Percentiles rank a stretch among this genome's conserved stretches.
phyloP scores from a whole-genome alignment of 1,139 yeast species.

The Kodamaea plutei region DNA sequence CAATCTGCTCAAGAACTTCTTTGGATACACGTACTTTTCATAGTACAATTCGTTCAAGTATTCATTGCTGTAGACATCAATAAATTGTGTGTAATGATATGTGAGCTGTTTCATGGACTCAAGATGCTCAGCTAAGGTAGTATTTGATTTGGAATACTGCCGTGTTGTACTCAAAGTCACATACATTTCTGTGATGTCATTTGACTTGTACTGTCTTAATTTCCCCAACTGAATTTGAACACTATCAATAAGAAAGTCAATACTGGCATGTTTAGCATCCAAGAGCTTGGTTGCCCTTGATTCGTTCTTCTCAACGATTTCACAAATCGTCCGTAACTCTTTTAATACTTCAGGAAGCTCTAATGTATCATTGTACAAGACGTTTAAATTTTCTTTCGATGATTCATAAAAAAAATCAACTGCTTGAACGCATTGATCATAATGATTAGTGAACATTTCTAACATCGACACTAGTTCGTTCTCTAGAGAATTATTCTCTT shows the following conservation, averaged over 20 bases:
- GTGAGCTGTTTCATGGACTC: conserved; percentile 28
- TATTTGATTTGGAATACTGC: conserved; percentile 2
- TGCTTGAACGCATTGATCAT: conserved; percentile 64
- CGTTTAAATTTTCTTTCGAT: conserved; percentile 17
- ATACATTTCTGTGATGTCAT: conserved; percentile 23
- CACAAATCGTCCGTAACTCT: conserved; percentile 28
- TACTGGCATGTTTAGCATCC: conserved; percentile 13
- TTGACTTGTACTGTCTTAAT: conserved; percentile 23
- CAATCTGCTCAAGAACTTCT: conserved; percentile 29
- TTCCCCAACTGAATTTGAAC: conserved; percentile 17
- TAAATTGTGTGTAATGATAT: conserved; percentile 36
- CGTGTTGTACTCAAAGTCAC: conserved; percentile 14
- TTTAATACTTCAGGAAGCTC: conserved; percentile 23
- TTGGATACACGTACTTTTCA: conserved; percentile 39
- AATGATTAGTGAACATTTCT: conserved; percentile 74
- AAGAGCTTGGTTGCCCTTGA: conserved; percentile 27
- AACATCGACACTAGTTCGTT: conserved; percentile 66
- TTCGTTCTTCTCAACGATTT: conserved; percentile 36
- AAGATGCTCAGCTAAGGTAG: conserved; percentile 3
- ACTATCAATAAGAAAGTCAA: conserved; percentile 16
- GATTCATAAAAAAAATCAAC: conserved; percentile 15
- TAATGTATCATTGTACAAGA: conserved; percentile 28
- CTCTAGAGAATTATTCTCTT: conserved; percentile 53
- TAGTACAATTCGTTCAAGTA: conserved; percentile 39
- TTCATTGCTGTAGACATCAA: conserved; percentile 31